phyloP scores from a whole-genome alignment of 2,329 filamentous ascomycete species.

The Acrodontium crateriforme region DNA sequence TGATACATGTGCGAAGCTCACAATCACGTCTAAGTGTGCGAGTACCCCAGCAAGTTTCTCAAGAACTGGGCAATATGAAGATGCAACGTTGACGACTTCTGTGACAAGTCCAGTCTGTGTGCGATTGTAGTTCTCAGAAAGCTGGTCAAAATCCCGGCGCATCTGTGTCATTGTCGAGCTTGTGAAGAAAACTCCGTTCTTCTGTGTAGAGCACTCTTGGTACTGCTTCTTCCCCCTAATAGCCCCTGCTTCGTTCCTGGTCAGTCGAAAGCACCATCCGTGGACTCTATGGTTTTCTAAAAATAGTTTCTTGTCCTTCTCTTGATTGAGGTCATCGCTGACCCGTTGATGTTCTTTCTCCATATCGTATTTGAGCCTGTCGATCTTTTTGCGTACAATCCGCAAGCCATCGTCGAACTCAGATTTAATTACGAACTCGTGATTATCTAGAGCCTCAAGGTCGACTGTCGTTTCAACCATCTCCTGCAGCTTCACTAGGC shows the following conservation, averaged over 20 bases:
- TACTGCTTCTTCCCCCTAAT: slow-evolving; percentile 87
- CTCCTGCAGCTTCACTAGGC: slow-evolving; percentile 74
- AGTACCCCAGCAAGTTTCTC: slow-evolving; percentile 80
- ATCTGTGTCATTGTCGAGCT: slow-evolving; percentile 67
- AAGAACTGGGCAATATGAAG: slow-evolving; percentile 86
- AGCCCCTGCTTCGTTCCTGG: slow-evolving; percentile 75
- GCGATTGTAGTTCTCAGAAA: slow-evolving; percentile 87
- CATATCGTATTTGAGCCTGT: slow-evolving; percentile 72
- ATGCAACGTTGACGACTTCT: slow-evolving; percentile 84
- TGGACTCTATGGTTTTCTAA: slow-evolving; percentile 92
- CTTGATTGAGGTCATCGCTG: slow-evolving; percentile 70
- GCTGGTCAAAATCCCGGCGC: slow-evolving; percentile 82
- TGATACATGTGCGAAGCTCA: slow-evolving; percentile 83
- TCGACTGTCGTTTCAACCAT: slow-evolving; percentile 99
- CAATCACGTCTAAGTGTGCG: slow-evolving; percentile 87
- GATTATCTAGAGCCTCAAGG: slow-evolving; percentile 83
- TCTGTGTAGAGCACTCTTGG: slow-evolving; percentile 92
- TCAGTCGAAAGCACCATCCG: slow-evolving; percentile 91
- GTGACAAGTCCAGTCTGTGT: slow-evolving; percentile 82
- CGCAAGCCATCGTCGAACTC: slow-evolving; percentile 86
- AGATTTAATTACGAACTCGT: slow-evolving; percentile 97
- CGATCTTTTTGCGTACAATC: slow-evolving; percentile 81
- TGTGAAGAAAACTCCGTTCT: slow-evolving; percentile 97
- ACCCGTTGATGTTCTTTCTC: slow-evolving; percentile 64
- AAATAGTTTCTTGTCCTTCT: slow-evolving; percentile 97